Evolutionary conservation across 192 early-diverging fungal genomes (phyloP).

Genomic region (Backusella morwellensis): DNA sequence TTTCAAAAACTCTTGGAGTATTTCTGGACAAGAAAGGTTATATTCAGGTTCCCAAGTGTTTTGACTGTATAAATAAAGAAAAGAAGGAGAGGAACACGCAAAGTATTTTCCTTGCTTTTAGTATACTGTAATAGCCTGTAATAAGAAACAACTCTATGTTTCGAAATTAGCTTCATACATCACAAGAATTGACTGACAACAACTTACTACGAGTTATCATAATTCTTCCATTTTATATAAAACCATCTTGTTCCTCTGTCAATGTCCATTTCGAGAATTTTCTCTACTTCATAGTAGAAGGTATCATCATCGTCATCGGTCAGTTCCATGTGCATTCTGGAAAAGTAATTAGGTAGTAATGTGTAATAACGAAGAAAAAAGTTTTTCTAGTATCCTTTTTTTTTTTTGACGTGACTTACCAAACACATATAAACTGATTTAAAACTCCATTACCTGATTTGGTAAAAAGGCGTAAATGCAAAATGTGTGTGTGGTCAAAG

Average conservation of each 20-base stretch:
- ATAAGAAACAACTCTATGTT: not conserved
- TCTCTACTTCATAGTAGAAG: conserved; percentile 12
- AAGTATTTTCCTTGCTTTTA: not conserved
- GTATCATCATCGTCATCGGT: conserved; percentile 8
- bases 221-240: conserved; percentile 12
- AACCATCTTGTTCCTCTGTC: not conserved
- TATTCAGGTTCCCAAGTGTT: conserved; percentile 13
- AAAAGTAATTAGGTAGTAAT: not conserved
- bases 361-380: not conserved
- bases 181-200: not conserved
- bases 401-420: not conserved
- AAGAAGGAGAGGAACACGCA: not conserved
- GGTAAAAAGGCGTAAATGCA: too few species aligned
- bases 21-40: not conserved
- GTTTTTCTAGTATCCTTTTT: not conserved
- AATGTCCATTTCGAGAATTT: not conserved
- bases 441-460: too few species aligned
- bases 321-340: not conserved
- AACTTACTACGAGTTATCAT: conserved; percentile 4
- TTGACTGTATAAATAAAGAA: not conserved
- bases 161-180: not conserved
- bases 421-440: too few species aligned
- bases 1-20: not conserved
- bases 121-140: not conserved
- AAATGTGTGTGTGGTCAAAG: too few species aligned